phyloP scores from a whole-genome alignment of 2,329 filamentous ascomycete genomes.

The Penicillium sp. region DNA sequence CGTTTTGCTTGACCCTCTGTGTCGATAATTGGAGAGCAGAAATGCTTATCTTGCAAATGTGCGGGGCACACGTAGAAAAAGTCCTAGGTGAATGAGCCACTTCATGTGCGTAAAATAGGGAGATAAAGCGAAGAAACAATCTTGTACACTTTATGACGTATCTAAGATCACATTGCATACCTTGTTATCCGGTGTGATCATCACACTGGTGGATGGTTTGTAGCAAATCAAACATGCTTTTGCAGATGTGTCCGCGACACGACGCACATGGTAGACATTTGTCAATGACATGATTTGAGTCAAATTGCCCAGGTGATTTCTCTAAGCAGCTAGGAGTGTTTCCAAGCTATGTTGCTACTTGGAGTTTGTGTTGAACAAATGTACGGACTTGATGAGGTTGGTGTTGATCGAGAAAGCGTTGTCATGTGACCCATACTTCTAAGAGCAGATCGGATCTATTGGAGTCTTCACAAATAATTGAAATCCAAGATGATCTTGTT shows the following conservation, averaged over 20 bases:
- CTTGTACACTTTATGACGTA: not conserved
- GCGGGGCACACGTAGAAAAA: slow-evolving; percentile 87
- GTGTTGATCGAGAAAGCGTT: not conserved
- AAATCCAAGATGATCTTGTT: not conserved
- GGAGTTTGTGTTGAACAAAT: not conserved
- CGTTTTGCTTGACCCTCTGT: slow-evolving; percentile 43
- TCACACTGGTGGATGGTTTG: slow-evolving; percentile 79
- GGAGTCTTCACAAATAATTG: not conserved
- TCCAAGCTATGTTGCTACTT: not conserved
- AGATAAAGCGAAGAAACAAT: not conserved
- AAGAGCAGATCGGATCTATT: not conserved
- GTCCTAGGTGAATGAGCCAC: slow-evolving; percentile 52
- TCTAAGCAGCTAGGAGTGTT: no score
- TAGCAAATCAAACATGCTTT: slow-evolving; percentile 90
- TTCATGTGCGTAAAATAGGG: not conserved
- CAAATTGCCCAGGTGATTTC: no score
- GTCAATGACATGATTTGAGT: slow-evolving; percentile 46
- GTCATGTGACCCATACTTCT: slow-evolving; percentile 22
- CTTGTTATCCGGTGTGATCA: slow-evolving; percentile 87
- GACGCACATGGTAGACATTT: slow-evolving; percentile 82
- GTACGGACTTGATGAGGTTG: slow-evolving; percentile 9
- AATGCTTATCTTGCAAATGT: slow-evolving; percentile 79
- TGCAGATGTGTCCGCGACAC: slow-evolving; percentile 77
- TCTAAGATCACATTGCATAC: slow-evolving; percentile 45
- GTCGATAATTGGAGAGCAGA: slow-evolving; percentile 61